Evolutionary conservation across 2,329 filamentous ascomycete genomes (phyloP), one percentile per base, ranked within the genome.

Genomic region (Penicillium sp.): DNA sequence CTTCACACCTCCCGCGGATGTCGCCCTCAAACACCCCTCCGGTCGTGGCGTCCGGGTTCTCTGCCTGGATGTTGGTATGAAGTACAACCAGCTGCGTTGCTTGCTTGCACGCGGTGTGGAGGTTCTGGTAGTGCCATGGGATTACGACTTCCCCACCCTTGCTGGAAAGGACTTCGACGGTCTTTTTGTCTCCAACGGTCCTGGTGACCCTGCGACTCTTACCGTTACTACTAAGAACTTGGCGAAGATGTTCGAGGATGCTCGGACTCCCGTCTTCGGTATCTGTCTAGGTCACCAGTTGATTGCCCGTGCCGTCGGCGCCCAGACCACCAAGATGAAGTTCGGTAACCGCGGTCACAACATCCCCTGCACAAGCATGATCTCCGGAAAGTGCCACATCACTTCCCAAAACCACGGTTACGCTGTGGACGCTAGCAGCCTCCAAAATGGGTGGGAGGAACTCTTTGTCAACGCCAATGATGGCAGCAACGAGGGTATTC

Each of bases 261-360:
- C 88, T 63, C 84, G 86, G 63, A 93, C 87, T 7, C 93, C 93
- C 7, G 88, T 97, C 59, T 97, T 97, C 64, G 93, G 93, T 79
- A 97, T 97, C 70, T 97, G 93, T 79, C 78, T 97, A 65, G 93
- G 93, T 53, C 93, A 97, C 74, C 93, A 97, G 77, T 82, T 97
- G 63, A 85, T 97, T 48, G 91, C 93, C 50, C 84, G 91, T 65
- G 91, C 93, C 54, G 86, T 91, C 30, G 93, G 93, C 51, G 93
- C 92, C 43, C 81, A 81, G 43, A 97, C 94, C 0, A 76, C 83
- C 68, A 99, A 99, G 82, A 96, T 99, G 91, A 97, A 97, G 82
- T 99, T 97, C 69, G 94, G 94, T 78, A 99, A 99, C 79, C 90
- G 94, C 68, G 94, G 93, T 40, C 91, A 96, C 81, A 99, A 99